Conservation (phyloP, 768 basidiomycete genomes). For the Nevesoporus exiguus region DNA sequence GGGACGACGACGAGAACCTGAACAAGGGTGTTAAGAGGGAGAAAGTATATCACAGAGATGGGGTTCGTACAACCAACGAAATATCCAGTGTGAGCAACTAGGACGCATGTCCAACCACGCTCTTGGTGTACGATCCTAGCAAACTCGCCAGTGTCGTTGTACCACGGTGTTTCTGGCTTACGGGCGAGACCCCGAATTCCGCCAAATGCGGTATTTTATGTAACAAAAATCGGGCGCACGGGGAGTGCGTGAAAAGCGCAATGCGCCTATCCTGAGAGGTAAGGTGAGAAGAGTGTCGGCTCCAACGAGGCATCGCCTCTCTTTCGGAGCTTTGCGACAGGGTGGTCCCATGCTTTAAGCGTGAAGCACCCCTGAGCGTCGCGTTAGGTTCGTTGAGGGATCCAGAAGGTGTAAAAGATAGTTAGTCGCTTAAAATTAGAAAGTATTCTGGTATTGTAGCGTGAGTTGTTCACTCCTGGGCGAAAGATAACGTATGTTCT, state of each 20-base stretch:
- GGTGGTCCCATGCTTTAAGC: conserved; percentile 8
- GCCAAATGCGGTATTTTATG: conserved; percentile 73
- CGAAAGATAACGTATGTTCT: background rate
- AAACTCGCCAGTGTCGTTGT: conserved; percentile 49
- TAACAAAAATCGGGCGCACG: background rate
- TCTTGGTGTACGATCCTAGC: conserved; percentile 76
- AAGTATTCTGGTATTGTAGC: conserved; percentile 56
- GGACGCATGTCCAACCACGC: conserved; percentile 49
- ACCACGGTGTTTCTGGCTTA: conserved; percentile 65
- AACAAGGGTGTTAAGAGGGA: background rate
- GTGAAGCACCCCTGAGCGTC: conserved; percentile 7
- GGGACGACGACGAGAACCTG: conserved; percentile 59
- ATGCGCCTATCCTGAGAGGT: conserved; percentile 53
- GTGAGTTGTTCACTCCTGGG: conserved; percentile 57
- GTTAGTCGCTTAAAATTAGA: conserved; percentile 27
- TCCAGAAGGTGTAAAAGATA: conserved; percentile 28
- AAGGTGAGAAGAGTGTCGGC: conserved; percentile 57
- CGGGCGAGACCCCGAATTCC: conserved; percentile 71
- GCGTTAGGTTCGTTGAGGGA: background rate
- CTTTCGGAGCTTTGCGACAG: conserved; percentile 8
- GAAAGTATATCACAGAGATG: conserved; percentile 38
- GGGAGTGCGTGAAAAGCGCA: background rate
- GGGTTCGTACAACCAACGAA: conserved; percentile 36
- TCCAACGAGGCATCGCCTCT: conserved; percentile 5
- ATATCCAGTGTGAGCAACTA: conserved; percentile 39